Conservation (phyloP, 441 rosid species). For the Geranium incanum region DNA sequence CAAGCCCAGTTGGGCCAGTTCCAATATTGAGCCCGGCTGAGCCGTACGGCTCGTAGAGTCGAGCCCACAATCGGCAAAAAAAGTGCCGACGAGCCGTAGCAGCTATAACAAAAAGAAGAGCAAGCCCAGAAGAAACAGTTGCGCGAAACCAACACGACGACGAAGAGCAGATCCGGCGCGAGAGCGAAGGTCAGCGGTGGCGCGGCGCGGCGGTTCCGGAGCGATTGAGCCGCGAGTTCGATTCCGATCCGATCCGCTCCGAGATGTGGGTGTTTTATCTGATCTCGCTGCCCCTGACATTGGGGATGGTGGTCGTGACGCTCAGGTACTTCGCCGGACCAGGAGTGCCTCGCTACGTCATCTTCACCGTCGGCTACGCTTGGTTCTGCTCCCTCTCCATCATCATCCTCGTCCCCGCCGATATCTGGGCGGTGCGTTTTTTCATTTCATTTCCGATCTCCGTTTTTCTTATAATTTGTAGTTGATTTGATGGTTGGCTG, state of each 20-base stretch:
- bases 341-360: constrained; percentile 81
- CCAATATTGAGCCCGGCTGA: no score
- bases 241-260: background rate
- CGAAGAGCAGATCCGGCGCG: background rate
- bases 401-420: constrained; percentile 97
- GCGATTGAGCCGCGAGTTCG: background rate
- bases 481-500: background rate
- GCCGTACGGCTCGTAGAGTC: background rate
- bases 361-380: constrained; percentile 86
- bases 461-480: background rate
- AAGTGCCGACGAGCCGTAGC: no score
- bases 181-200: background rate
- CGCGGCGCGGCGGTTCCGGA: background rate
- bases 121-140: background rate
- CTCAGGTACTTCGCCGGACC: constrained; percentile 87
- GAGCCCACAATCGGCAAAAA: background rate
- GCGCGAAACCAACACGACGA: background rate
- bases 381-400: constrained; percentile 96
- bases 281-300: constrained; percentile 91
- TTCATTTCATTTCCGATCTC: background rate
- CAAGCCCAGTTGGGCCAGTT: no score
- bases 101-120: background rate
- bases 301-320: constrained; percentile 80
- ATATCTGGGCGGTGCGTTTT: constrained; percentile 69
- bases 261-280: constrained; percentile 96